These are phyloP conservation scores for Hypholoma fasciculare DNA, from an alignment of 768 basidiomycete species.

Conservation along the genomic window DNA sequence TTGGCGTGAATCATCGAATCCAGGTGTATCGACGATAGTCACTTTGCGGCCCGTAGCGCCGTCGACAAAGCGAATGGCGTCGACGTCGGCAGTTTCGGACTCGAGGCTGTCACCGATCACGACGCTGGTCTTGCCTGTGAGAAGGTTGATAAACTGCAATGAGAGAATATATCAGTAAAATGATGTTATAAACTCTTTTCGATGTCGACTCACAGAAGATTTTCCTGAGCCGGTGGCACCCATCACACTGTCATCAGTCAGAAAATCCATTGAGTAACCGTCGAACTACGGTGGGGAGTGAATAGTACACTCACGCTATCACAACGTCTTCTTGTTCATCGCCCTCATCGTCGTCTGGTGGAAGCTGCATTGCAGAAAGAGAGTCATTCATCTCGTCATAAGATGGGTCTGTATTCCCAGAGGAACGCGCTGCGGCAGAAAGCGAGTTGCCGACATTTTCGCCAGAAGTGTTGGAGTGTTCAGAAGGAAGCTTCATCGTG, in stretches of 20 bases:
- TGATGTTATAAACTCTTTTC: not conserved
- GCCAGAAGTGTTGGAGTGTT: too few species aligned
- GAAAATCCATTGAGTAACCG: too few species aligned
- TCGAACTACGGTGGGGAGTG: too few species aligned
- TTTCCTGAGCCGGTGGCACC: conserved; percentile 6
- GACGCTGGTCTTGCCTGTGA: not conserved
- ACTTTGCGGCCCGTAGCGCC: conserved; percentile 12
- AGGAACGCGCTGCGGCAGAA: too few species aligned
- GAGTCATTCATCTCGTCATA: too few species aligned
- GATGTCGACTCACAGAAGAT: not conserved
- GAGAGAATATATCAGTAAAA: not conserved
- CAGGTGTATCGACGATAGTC: conserved; percentile 23
- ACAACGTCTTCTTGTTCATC: too few species aligned
- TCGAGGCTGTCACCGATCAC: conserved; percentile 1
- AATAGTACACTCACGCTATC: too few species aligned
- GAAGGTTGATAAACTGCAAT: not conserved
- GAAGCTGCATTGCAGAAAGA: too few species aligned
- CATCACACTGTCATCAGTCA: not conserved
- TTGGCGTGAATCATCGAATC: conserved; percentile 23
- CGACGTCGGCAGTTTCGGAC: not conserved
- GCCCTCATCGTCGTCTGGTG: too few species aligned
- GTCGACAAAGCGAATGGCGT: conserved; percentile 6
- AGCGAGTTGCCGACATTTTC: too few species aligned
- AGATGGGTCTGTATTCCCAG: too few species aligned
- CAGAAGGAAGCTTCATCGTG: too few species aligned